Percentiles rank a stretch among this genome's conserved stretches.
Evolutionary conservation across 495 filamentous ascomycete species (phyloP).

Genomic region (Hypoxylon subgilvum): DNA sequence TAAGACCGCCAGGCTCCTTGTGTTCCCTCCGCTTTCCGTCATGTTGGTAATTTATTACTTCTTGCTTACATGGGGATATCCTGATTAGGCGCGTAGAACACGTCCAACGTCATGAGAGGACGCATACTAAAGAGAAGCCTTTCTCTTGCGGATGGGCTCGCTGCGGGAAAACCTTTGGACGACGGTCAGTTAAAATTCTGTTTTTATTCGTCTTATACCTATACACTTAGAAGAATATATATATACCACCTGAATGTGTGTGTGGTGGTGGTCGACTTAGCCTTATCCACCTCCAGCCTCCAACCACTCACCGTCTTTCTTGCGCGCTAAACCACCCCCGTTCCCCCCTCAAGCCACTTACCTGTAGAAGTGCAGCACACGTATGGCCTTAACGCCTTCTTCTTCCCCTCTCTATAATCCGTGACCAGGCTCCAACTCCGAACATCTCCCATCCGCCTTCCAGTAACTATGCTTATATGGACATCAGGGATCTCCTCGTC

Average conservation of each 20-base stretch:
- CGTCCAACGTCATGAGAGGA: slow-evolving; percentile 65
- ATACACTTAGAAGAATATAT: slow-evolving; percentile 11
- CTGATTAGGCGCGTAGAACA: slow-evolving; percentile 64
- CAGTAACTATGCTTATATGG: slow-evolving; percentile 56
- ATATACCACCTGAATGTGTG: no score
- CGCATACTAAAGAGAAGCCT: slow-evolving; percentile 66
- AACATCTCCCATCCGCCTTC: slow-evolving; percentile 17
- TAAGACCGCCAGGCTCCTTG: slow-evolving; percentile 43
- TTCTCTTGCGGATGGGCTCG: slow-evolving; percentile 59
- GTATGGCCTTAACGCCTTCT: slow-evolving; percentile 28
- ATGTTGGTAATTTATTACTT: slow-evolving; percentile 45
- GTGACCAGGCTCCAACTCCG: slow-evolving; percentile 14
- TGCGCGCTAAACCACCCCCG: slow-evolving; percentile 32
- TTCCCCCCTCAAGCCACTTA: slow-evolving; percentile 10
- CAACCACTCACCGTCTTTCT: slow-evolving; percentile 34
- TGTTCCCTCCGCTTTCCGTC: slow-evolving; percentile 42
- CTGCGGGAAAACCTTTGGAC: slow-evolving; percentile 64
- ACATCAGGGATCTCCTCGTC: slow-evolving; percentile 72
- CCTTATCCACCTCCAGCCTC: slow-evolving; percentile 29
- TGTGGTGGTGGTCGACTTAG: slow-evolving; percentile 30
- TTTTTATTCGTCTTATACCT: slow-evolving; percentile 29
- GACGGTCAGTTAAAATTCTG: slow-evolving; percentile 53
- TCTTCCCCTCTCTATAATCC: slow-evolving; percentile 20
- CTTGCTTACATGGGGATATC: slow-evolving; percentile 39
- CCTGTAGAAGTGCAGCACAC: slow-evolving; percentile 13